Evolutionary conservation across 2,329 filamentous ascomycete genomes (phyloP).

Genomic region (Talaromyces sp.): DNA sequence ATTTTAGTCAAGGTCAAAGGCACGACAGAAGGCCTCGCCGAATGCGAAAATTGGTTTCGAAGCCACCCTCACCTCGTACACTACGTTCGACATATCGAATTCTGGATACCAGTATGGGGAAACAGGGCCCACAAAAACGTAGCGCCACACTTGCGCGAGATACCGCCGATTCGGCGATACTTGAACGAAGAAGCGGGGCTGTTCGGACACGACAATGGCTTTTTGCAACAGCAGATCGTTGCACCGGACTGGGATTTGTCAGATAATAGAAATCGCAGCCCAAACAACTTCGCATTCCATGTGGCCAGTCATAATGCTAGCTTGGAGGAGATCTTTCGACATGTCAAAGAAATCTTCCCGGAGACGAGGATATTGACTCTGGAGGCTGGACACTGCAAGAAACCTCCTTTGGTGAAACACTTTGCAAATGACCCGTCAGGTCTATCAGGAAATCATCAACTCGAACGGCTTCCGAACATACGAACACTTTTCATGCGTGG

Average conservation of each 20-base stretch:
- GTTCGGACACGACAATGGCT: constrained; percentile 17
- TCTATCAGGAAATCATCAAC: constrained; percentile 29
- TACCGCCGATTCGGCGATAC: constrained; percentile 27
- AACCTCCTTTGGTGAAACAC: constrained; percentile 65
- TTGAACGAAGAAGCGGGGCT: constrained; percentile 25
- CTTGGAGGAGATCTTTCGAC: constrained; percentile 65
- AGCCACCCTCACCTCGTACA: constrained; percentile 56
- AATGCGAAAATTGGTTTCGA: constrained; percentile 61
- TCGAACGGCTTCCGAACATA: constrained; percentile 55
- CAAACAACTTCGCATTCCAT: constrained; percentile 31
- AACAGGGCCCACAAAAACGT: constrained; percentile 53
- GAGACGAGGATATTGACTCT: constrained; percentile 65
- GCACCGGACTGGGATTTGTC: constrained; percentile 28
- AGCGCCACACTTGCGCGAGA: constrained; percentile 31
- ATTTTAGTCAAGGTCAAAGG: constrained; percentile 65
- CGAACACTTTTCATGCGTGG: constrained; percentile 69
- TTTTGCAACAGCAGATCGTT: not conserved
- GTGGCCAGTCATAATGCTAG: constrained; percentile 60
- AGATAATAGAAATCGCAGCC: constrained; percentile 22
- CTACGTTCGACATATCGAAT: constrained; percentile 69
- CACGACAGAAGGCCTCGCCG: constrained; percentile 59
- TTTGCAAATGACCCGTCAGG: constrained; percentile 44
- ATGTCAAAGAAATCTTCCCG: constrained; percentile 58
- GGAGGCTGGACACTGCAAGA: constrained; percentile 73
- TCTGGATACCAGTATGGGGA: constrained; percentile 72